A percentile compares a stretch with the other conserved stretches of the same genome.
phyloP scores from a whole-genome alignment of 768 basidiomycete species.

The Pleurotus tuber-regium region DNA sequence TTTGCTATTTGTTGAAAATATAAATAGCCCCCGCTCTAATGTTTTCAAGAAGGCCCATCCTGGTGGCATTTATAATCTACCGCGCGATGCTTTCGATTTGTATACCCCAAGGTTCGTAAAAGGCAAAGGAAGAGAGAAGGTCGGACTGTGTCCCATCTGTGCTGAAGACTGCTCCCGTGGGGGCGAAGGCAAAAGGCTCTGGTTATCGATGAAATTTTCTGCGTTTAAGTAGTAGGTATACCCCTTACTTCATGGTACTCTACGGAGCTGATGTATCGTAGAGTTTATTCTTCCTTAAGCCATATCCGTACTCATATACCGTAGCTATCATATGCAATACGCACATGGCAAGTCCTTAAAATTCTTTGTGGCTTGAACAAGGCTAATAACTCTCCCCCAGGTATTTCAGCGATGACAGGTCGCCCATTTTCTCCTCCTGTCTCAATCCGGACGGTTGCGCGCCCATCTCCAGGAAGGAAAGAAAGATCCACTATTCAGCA shows the following conservation, averaged over 20 bases:
- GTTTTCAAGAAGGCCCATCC: conserved; percentile 29
- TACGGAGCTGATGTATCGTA: too few species aligned
- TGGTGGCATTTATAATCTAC: conserved; percentile 57
- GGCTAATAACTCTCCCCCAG: too few species aligned
- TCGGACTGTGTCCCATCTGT: conserved; percentile 79
- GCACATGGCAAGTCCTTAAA: conserved; percentile 58
- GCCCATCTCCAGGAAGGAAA: conserved; percentile 49
- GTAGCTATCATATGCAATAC: conserved; percentile 83
- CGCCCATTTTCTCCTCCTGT: conserved; percentile 78
- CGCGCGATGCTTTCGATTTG: conserved; percentile 59
- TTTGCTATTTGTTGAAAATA: background rate
- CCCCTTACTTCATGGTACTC: too few species aligned
- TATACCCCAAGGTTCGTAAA: conserved; percentile 79
- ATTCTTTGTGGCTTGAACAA: too few species aligned
- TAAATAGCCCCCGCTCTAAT: conserved; percentile 15
- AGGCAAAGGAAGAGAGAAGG: conserved; percentile 65
- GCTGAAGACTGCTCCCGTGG: conserved; percentile 57
- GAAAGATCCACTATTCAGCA: conserved; percentile 61
- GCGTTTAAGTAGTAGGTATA: conserved; percentile 79
- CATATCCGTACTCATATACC: background rate
- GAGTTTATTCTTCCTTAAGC: too few species aligned
- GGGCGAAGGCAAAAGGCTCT: conserved; percentile 60
- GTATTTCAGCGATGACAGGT: conserved; percentile 66
- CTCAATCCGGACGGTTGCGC: conserved; percentile 49
- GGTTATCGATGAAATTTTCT: conserved; percentile 79